Evolutionary conservation across 306 rosid genomes (phyloP).

Genomic region (Dryas octopetala): DNA sequence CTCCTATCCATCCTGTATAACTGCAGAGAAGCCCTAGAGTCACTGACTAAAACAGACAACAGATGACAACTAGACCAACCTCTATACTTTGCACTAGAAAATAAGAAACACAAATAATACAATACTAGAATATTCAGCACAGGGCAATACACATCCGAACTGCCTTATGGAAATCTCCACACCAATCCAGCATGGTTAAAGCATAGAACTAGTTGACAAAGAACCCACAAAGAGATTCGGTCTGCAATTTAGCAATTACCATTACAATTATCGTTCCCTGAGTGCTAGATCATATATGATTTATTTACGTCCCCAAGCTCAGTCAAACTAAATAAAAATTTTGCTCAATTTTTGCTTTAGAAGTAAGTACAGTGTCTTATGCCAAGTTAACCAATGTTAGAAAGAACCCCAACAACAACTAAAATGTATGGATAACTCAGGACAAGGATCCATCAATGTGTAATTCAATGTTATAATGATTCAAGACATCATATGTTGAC

Average conservation of each 20-base stretch:
- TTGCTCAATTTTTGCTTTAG: background rate
- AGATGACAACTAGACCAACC: background rate
- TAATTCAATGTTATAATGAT: constrained; percentile 13
- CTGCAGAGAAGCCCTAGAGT: background rate
- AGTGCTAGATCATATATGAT: background rate
- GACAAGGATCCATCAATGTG: background rate
- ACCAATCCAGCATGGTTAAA: background rate
- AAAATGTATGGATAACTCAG: background rate
- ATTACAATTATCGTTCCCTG: background rate
- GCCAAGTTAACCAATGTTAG: background rate
- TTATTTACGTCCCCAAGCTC: background rate
- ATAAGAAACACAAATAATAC: background rate
- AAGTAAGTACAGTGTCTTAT: background rate
- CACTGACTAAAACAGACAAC: background rate
- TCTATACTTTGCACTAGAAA: background rate
- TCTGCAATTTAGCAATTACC: background rate
- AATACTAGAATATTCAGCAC: background rate
- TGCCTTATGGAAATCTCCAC: background rate
- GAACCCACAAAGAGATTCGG: background rate
- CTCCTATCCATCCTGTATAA: background rate
- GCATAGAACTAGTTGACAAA: background rate
- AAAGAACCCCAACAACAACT: background rate
- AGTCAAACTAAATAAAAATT: background rate
- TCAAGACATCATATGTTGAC: constrained; percentile 14
- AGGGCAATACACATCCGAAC: background rate